Conservation (phyloP, 129 eudicot species). For the Helianthus tuberosus region DNA sequence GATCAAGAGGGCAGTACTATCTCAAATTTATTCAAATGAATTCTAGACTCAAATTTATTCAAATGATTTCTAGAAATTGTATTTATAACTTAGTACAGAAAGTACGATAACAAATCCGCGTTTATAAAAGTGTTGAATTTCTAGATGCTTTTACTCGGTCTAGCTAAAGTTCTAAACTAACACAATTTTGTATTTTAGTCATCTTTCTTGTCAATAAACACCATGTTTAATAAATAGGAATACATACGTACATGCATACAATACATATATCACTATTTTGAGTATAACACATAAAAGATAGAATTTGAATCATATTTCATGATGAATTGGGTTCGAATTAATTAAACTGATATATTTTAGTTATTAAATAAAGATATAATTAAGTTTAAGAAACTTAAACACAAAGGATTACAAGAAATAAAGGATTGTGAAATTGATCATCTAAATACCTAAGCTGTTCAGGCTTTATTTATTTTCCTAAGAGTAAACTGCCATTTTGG, state of each 20-base stretch:
- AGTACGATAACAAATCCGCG: too few relatives aligned
- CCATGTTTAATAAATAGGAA: neutral
- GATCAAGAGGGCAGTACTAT: too few relatives aligned
- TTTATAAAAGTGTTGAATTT: too few relatives aligned
- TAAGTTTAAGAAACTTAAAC: slow-evolving; percentile 11
- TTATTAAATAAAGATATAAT: slow-evolving; percentile 22
- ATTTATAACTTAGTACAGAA: too few relatives aligned
- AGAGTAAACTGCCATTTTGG: too few relatives aligned
- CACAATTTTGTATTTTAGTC: slow-evolving; percentile 8
- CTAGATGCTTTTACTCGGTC: too few relatives aligned
- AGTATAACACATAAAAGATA: too few relatives aligned
- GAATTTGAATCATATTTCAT: neutral
- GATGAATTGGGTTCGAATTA: neutral
- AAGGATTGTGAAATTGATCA: slow-evolving; percentile 19
- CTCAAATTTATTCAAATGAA: too few relatives aligned
- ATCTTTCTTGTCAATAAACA: neutral
- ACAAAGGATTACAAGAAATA: slow-evolving; percentile 13
- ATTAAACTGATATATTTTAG: slow-evolving; percentile 13
- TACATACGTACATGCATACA: too few relatives aligned
- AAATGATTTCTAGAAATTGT: too few relatives aligned
- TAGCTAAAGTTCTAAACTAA: neutral
- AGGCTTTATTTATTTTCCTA: slow-evolving; percentile 7
- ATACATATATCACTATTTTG: neutral
- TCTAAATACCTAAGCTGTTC: slow-evolving; percentile 25
- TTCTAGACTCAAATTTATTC: too few relatives aligned